Evolutionary conservation across 768 basidiomycete species (phyloP), one percentile per base, ranked within the genome.

Genomic region (Galerina sulciceps): DNA sequence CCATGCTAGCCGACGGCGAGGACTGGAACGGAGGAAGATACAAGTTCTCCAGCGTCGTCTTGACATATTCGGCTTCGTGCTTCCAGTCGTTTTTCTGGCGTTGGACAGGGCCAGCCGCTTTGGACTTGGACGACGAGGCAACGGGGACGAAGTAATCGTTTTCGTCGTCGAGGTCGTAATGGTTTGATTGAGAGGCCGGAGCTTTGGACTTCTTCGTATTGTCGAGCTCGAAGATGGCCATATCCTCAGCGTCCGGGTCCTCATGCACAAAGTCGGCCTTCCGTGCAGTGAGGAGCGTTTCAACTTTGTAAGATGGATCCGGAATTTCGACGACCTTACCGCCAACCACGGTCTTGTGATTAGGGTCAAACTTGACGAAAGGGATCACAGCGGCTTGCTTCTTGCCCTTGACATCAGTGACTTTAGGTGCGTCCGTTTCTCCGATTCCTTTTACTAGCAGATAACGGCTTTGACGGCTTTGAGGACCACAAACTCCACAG

Each of bases 21-120:
- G 88, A 82, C 43, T 87, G 81, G 10, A 72, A 69, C 1, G 89
- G 90, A 0, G 90, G 86, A 15, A 86, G 85, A 69, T 89, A 75
- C 2, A 87, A 63, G 44, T 81, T 74, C 37, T 76, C 74, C 18
- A 84, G 66, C 26, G 76, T 76, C 18, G 65, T 61, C 13, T 63
- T 65, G 10, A 86, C 84, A 75, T 85, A 85, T 17, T 73, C 74
- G 3, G 73, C 61, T 58, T 88, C 73, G 59, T 86, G 83, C 61
- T 73, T 73, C 88, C 87, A 88, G 58, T 84, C 85, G 53, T 81
- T 74, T 52, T 49, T 62, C 6, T 69, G 74, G 36, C 72, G 66
- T 58, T 70, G 67, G 0, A 48, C 52, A 3, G 63, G 57, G 13
- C 50, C 49, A 10, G 20, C 10, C 20, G 49, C 60, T 58, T 68